These are phyloP conservation scores for Chaetomium tenue DNA, from an alignment of 495 filamentous ascomycete genomes.

Conservation along the genomic window DNA sequence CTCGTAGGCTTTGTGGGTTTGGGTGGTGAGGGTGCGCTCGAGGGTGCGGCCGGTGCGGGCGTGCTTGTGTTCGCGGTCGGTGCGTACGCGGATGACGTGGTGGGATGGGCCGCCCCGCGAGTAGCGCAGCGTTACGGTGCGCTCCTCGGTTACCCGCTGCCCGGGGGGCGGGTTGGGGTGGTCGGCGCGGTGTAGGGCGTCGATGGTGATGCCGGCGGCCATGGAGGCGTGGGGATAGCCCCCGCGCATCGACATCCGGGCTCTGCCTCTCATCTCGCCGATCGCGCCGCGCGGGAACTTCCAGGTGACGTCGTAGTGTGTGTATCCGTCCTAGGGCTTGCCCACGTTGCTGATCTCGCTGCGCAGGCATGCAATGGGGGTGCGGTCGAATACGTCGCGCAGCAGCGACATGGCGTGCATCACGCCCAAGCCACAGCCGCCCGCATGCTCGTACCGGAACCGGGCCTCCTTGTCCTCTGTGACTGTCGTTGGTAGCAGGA, in stretches of 20 bases:
- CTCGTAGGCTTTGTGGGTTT: neutral
- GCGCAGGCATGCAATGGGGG: slow-evolving; percentile 39
- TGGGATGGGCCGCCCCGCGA: neutral
- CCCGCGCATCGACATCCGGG: neutral
- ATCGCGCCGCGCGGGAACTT: neutral
- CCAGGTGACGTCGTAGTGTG: neutral
- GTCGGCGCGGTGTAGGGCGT: neutral
- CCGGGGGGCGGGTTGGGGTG: neutral
- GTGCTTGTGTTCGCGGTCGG: too few species aligned
- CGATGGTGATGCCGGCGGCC: neutral
- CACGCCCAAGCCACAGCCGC: slow-evolving; percentile 60
- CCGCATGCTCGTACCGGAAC: slow-evolving; percentile 53
- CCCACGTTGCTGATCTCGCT: slow-evolving; percentile 23
- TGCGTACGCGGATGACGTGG: neutral
- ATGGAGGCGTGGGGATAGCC: too few species aligned
- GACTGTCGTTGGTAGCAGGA: slow-evolving; percentile 27
- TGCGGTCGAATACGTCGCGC: slow-evolving; percentile 40
- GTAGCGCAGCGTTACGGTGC: neutral
- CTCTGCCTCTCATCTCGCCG: neutral
- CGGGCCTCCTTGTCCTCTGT: neutral
- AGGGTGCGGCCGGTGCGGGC: too few species aligned
- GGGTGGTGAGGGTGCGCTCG: too few species aligned
- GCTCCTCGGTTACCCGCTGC: neutral
- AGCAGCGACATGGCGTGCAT: slow-evolving; percentile 50
- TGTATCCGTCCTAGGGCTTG: neutral